Percentiles rank a stretch among this genome's conserved stretches.
Evolutionary conservation across 306 rosid species (phyloP).

Genomic region (Coriaria nepalensis): DNA sequence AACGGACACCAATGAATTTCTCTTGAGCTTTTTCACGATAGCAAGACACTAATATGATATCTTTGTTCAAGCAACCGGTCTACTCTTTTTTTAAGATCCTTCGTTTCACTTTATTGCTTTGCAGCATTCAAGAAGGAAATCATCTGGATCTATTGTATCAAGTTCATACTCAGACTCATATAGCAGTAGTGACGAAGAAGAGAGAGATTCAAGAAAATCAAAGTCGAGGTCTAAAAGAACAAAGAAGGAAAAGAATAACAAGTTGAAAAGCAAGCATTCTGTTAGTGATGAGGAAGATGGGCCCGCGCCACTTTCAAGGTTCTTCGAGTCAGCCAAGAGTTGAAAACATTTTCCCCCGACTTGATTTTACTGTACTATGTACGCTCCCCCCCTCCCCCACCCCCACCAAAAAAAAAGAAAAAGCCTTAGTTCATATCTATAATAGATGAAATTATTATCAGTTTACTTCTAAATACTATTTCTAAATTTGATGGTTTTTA

Average conservation of each 20-base stretch:
- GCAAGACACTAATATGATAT: not conserved
- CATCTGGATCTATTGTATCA: slow-evolving; percentile 62
- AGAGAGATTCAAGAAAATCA: slow-evolving; percentile 59
- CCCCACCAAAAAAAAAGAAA: too few species aligned
- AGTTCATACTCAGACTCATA: slow-evolving; percentile 50
- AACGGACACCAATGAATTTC: too few species aligned
- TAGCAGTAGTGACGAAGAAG: slow-evolving; percentile 51
- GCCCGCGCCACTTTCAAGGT: slow-evolving; percentile 85
- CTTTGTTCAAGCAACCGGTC: not conserved
- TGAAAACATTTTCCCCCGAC: slow-evolving; percentile 6
- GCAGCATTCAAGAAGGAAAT: slow-evolving; percentile 77
- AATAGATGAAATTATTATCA: too few species aligned
- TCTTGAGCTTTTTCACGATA: too few species aligned
- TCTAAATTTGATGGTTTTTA: too few species aligned
- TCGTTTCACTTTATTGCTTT: slow-evolving; percentile 10
- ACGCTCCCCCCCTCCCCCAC: too few species aligned
- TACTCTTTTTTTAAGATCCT: slow-evolving; percentile 1
- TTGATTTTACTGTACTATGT: too few species aligned
- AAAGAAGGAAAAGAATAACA: slow-evolving; percentile 73
- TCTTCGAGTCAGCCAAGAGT: slow-evolving; percentile 60
- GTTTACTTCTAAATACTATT: too few species aligned
- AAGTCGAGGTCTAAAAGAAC: slow-evolving; percentile 74
- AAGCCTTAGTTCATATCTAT: too few species aligned
- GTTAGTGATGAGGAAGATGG: slow-evolving; percentile 42
- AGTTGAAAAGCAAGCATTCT: slow-evolving; percentile 52